Percentiles rank a stretch among this genome's conserved stretches.
Conservation (phyloP, 2,329 filamentous ascomycete genomes). For the Aspergillus puulaauensis region DNA sequence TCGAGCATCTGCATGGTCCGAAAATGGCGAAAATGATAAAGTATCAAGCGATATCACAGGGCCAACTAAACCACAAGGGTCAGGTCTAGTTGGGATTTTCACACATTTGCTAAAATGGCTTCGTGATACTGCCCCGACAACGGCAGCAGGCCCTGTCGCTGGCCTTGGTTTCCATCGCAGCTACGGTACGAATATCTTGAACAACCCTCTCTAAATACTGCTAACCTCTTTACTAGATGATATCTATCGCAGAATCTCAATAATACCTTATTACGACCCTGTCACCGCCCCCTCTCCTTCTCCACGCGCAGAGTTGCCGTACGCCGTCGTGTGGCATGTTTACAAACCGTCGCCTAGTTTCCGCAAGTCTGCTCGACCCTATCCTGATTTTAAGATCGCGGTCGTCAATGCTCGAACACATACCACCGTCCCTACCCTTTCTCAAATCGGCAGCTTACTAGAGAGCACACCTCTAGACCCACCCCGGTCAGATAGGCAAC, state of each 20-base stretch:
- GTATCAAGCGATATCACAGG: slow-evolving; percentile 5
- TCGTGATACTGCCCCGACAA: slow-evolving; percentile 26
- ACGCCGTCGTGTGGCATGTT: slow-evolving; percentile 74
- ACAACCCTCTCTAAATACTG: neutral
- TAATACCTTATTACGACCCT: slow-evolving; percentile 72
- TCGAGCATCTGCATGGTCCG: slow-evolving; percentile 59
- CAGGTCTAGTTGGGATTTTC: slow-evolving; percentile 31
- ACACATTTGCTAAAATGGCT: slow-evolving; percentile 36
- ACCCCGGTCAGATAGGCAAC: slow-evolving; percentile 51
- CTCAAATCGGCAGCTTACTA: slow-evolving; percentile 69
- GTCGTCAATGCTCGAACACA: slow-evolving; percentile 72
- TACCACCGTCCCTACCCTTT: slow-evolving; percentile 69
- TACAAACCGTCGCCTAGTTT: slow-evolving; percentile 74
- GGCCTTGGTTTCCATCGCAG: slow-evolving; percentile 54
- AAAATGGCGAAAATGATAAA: slow-evolving; percentile 29
- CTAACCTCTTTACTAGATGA: slow-evolving; percentile 52
- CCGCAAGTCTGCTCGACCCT: slow-evolving; percentile 74
- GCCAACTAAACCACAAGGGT: slow-evolving; percentile 13
- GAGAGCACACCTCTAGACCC: slow-evolving; percentile 71
- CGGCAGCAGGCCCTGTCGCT: slow-evolving; percentile 50
- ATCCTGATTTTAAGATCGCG: slow-evolving; percentile 80
- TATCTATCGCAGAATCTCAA: slow-evolving; percentile 73
- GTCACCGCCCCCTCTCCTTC: slow-evolving; percentile 26
- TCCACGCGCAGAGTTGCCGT: slow-evolving; percentile 51
- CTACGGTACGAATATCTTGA: slow-evolving; percentile 43